These are phyloP conservation scores for Purpureocillium lavendulum DNA, from an alignment of 2,329 filamentous ascomycete species.

Conservation along the genomic window DNA sequence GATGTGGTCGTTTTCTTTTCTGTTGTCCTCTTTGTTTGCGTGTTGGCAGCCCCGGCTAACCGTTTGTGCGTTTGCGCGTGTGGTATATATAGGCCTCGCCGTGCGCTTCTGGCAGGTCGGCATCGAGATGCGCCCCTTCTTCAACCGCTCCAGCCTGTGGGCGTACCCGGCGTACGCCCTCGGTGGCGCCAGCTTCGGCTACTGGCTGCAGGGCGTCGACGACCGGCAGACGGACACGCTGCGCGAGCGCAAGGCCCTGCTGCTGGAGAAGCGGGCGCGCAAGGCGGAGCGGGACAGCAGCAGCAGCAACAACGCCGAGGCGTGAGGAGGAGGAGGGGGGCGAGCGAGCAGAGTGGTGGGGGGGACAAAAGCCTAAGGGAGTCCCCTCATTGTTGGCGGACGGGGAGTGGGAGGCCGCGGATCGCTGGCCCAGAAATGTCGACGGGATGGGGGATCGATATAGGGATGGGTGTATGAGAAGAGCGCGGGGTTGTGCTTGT, in stretches of 20 bases:
- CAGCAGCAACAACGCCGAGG: constrained; percentile 9
- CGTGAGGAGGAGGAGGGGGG: not conserved
- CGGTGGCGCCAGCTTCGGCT: constrained; percentile 85
- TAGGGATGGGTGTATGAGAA: constrained; percentile 1
- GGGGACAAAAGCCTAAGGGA: too few species aligned
- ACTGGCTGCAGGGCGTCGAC: constrained; percentile 92
- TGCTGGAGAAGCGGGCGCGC: constrained; percentile 85
- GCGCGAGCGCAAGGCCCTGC: constrained; percentile 64
- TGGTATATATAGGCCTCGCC: constrained; percentile 63
- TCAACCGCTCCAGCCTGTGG: constrained; percentile 78
- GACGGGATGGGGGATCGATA: constrained; percentile 4
- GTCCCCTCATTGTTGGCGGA: too few species aligned
- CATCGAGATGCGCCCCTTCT: constrained; percentile 95
- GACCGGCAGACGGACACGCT: constrained; percentile 70
- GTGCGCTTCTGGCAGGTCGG: constrained; percentile 94
- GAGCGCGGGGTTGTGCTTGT: not conserved
- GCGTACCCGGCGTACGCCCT: constrained; percentile 84
- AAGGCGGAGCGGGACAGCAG: constrained; percentile 32
- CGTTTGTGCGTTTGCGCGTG: too few species aligned
- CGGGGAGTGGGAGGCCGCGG: too few species aligned
- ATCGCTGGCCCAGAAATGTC: too few species aligned
- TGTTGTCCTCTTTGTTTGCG: too few species aligned
- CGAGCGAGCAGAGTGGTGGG: not conserved
- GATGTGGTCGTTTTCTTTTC: too few species aligned
- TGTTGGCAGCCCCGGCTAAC: too few species aligned